A percentile compares a stretch with the other conserved stretches of the same genome.
phyloP scores from a whole-genome alignment of 805 yeast species.

The Myxozyma neglecta region DNA sequence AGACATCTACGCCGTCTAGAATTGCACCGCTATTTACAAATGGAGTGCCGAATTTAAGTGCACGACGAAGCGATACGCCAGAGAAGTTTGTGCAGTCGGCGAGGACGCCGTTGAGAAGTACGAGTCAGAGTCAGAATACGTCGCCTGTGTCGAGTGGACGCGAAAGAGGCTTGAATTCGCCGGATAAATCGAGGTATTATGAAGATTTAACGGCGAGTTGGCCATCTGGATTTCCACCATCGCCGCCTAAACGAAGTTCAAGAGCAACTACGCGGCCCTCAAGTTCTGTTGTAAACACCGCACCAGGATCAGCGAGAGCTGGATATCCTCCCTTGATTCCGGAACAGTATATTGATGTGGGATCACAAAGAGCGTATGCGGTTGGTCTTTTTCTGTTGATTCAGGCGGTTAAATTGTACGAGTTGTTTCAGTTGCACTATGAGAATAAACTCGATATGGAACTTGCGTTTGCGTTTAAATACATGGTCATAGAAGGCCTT shows the following conservation, averaged over 20 bases:
- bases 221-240: constrained; percentile 30
- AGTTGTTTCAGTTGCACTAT: constrained; percentile 59
- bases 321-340: constrained; percentile 51
- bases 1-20: neutral
- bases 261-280: constrained; percentile 4
- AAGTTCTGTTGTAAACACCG: neutral
- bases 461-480: constrained; percentile 66
- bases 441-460: constrained; percentile 50
- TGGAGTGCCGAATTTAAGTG: neutral
- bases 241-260: constrained; percentile 13
- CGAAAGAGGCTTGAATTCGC: neutral
- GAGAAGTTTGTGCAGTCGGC: neutral
- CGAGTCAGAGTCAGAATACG: neutral
- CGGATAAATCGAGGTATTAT: constrained; percentile 8
- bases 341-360: constrained; percentile 62
- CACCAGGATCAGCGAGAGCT: neutral
- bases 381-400: constrained; percentile 66
- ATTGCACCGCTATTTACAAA: neutral
- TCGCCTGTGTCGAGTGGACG: neutral
- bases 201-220: constrained; percentile 19
- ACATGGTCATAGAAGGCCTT: constrained; percentile 68
- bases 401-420: constrained; percentile 86
- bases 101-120: neutral
- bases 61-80: too few species aligned
- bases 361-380: constrained; percentile 70